Evolutionary conservation across 345 rosid genomes (phyloP), one percentile per base, ranked within the genome.

Genomic region (Streptanthus diversifolius): DNA sequence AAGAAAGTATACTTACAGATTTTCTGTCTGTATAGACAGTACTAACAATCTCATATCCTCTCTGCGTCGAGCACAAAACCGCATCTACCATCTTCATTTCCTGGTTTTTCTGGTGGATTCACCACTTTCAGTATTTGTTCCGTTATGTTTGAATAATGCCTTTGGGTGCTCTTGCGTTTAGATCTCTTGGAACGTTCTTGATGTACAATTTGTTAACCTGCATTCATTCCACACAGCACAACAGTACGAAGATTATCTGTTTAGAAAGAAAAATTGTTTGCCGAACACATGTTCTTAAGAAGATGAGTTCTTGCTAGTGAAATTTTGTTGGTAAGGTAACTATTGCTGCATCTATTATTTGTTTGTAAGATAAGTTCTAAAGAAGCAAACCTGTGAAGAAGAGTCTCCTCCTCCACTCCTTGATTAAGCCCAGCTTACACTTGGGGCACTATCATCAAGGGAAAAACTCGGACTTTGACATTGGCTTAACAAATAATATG

Each of bases 391-490:
- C 97, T 93, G 98, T 33, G 86, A 76, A 61, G 86, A 78, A 69
- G 86, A 80, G 73, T 92, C 87, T 45, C 88, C 92, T 14, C 90
- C 93, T 9, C 90, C 82, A 83, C 80, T 22, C 82, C 84, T 88
- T 29, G 96, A 88, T 70, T 93, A 96, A 64, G 97, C 93, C 96
- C 98, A 93, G 79, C 93, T 89, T 61, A 93, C 88, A 14, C 88
- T 86, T 62, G 97, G 97, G 53, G 96, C 66, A 83, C 88, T 90
- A 68, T 81, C 82, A 9, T 85, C 97, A 56, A 93, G 96, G 82
- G 85, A 88, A 78, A 90, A 93, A 52, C 80, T 78, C 13, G 91
- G 87, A 68, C 9, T 78, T 71, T 74, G 81, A 75, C 97, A 93
- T 93, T 81, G 41, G 27, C 52, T 71, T 43, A 81, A 72, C 44